Conservation (phyloP, 169 alveolate species). For the Ichthyophthirius multifiliis region DNA sequence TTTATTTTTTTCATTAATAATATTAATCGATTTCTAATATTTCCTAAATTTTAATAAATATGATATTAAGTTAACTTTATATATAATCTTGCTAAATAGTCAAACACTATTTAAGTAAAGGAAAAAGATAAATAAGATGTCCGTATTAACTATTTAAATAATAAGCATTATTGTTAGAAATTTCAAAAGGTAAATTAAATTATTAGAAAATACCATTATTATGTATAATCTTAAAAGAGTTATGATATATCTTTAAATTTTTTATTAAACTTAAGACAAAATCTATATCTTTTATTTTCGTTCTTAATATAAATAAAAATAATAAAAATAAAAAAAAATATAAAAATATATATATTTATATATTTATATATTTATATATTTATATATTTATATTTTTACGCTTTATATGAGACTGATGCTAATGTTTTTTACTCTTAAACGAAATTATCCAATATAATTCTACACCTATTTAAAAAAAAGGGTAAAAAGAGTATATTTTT, state of each 20-base stretch:
- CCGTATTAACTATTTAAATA: not conserved
- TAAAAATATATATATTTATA: too few species aligned
- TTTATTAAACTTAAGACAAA: not conserved
- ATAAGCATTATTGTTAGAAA: not conserved
- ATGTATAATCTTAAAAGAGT: not conserved
- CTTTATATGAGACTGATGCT: not conserved
- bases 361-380: not conserved
- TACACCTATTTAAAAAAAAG: not conserved
- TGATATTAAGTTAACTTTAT: not conserved
- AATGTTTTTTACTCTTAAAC: not conserved
- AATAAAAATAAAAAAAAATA: not conserved
- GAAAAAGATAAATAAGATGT: not conserved
- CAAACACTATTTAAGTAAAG: not conserved
- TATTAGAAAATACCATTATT: not conserved
- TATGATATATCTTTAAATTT: not conserved
- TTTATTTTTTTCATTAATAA: not conserved
- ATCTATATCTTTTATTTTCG: not conserved
- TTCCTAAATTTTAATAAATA: not conserved
- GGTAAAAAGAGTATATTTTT: not conserved
- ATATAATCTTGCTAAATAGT: not conserved
- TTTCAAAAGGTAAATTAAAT: not conserved
- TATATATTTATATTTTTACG: not conserved
- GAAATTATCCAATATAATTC: not conserved
- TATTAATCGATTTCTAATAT: not conserved
- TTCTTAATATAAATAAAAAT: not conserved